Base-by-base conservation (phyloP, 192 early-diverging fungal genomes). In the Rhizophagus clarus region DNA sequence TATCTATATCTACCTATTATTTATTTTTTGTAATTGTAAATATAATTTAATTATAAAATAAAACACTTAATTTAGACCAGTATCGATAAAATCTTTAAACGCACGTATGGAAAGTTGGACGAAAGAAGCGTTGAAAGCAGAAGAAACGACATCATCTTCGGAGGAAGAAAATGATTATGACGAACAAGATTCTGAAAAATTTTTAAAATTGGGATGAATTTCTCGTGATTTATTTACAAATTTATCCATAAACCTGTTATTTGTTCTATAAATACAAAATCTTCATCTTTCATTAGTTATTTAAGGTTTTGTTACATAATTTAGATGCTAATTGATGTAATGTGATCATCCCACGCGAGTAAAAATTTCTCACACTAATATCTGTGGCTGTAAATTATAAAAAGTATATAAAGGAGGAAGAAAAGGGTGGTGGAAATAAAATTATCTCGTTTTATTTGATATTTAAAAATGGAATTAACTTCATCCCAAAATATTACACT, bases 61-160 rank as follows among this genome's bases (percentile, higher is more conserved):
- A 66, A 14, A 31, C 5, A 34, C 5, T 31, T 66, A 66, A 67
- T 67, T 67, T 17, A 67, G 64, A 7, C 64, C 64, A 31, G 64
- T 67, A 29, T 67, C 64, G 31, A 67, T 67, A 67, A 67, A 67
- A 67, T 20, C 64, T 67, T 31, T 67, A 32, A 31, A 67, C 17
- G 14, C 29, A 17, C 64, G 64, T 67, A 67, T 67, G 29, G 28
- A 67, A 67, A 31, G 10, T 67, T 67, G 64, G 64, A 67, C 64
- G 28, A 28, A 31, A 31, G 64, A 67, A 10, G 28, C 31, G 32
- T 14, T 67, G 17, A 31, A 67, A 0, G 26, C 15, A 1, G 63
- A 66, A 32, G 64, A 63, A 24, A 2, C 62, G n/a, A 63, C 12
- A 63, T 14, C 62, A 11, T 10, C 22, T 3, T n/a, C n/a, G 28